Base-by-base conservation (phyloP, 192 early-diverging fungal species). In the Powellomyces hirtus region DNA sequence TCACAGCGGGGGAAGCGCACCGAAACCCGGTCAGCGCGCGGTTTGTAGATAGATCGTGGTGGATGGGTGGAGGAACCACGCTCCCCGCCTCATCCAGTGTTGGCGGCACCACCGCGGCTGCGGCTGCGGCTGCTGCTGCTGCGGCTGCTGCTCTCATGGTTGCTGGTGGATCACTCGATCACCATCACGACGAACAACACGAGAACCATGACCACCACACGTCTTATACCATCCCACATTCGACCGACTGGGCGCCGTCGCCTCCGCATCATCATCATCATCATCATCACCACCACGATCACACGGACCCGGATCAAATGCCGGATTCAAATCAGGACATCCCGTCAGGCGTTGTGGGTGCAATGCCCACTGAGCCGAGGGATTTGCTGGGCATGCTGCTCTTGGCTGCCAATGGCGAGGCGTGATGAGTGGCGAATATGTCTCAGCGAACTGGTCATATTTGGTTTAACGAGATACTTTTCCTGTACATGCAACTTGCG, bases 341-440 rank as follows among this genome's bases (percentile, higher is more conserved):
- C n/a, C n/a, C n/a, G n/a, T n/a, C n/a, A n/a, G n/a, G n/a, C n/a
- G n/a, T n/a, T n/a, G n/a, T 49, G 16, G 46, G n/a, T 14, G 46
- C 4, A 3, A 18, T 49, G 5, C 46, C 46, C n/a, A 26, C 46
- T 8, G 50, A 65, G 2, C 16, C 20, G 8, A 26, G 63, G n/a
- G 63, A 65, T 52, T 50, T 65, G 24, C 45, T 65, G 18, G 63
- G 63, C 18, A 65, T 65, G 42, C 36, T 65, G 63, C 26, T 65
- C 5, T 29, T 65, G 29, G 63, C 63, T 30, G 63, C 63, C 18
- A 65, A 52, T 50, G 63, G 63, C 27, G n/a, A n/a, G n/a, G n/a
- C n/a, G n/a, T n/a, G n/a, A n/a, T n/a, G n/a, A n/a, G n/a, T n/a
- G n/a, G n/a, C n/a, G n/a, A n/a, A n/a, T n/a, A n/a, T n/a, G n/a